Conservation (phyloP, 768 basidiomycete species). For the Dictyophora rubrovolvata region DNA sequence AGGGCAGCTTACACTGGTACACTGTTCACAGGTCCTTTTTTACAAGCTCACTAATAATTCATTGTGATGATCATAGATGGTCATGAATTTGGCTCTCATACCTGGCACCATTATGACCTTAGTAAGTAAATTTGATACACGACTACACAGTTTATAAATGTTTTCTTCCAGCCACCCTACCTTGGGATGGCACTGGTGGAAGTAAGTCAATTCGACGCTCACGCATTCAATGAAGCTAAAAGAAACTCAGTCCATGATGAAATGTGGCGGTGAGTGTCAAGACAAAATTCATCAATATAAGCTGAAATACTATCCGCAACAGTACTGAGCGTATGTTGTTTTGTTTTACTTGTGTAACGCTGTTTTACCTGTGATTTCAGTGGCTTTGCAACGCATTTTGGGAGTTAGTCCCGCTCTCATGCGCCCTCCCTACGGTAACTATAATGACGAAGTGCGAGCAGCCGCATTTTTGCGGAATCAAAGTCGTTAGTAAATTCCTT, state of each 20-base stretch:
- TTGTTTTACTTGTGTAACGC: neutral
- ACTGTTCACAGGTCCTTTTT: neutral
- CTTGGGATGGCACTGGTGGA: neutral
- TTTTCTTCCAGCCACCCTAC: neutral
- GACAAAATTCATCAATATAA: neutral
- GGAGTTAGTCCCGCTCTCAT: constrained; percentile 37
- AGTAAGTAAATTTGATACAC: neutral
- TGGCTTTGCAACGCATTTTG: constrained; percentile 30
- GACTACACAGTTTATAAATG: neutral
- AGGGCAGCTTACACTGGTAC: constrained; percentile 2
- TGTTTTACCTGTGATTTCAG: constrained; percentile 3
- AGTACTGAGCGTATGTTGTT: neutral
- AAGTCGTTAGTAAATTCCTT: constrained; percentile 8
- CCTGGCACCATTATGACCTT: constrained; percentile 28
- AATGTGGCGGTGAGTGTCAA: neutral
- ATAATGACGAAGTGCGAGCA: constrained; percentile 27
- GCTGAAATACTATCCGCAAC: neutral
- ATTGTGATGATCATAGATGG: constrained; percentile 16
- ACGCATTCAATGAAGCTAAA: neutral
- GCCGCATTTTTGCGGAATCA: constrained; percentile 20
- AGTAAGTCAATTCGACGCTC: neutral
- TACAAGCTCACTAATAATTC: neutral
- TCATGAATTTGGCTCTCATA: constrained; percentile 37
- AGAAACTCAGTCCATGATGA: constrained; percentile 1
- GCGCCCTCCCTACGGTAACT: constrained; percentile 38